Conservation (phyloP, 306 rosid genomes). For the Senna siamea region DNA sequence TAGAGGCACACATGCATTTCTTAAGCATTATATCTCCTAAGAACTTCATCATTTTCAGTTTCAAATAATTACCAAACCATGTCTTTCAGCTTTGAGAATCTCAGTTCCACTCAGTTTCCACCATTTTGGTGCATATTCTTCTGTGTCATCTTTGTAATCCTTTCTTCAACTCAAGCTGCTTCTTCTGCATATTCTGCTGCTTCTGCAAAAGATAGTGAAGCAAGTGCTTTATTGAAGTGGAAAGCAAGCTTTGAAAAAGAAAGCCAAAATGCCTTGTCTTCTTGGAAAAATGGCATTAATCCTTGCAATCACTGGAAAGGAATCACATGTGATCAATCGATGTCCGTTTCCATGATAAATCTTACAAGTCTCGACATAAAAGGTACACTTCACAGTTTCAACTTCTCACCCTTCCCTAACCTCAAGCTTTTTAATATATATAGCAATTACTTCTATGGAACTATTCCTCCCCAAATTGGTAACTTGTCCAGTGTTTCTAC, state of each 20-base stretch:
- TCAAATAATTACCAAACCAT: no score
- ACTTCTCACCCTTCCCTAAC: background rate
- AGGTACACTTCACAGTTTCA: background rate
- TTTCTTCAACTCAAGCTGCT: no score
- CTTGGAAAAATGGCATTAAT: background rate
- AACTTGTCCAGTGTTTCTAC: background rate
- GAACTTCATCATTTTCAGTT: no score
- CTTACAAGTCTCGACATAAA: background rate
- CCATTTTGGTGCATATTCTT: no score
- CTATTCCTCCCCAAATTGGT: background rate
- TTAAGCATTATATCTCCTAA: no score
- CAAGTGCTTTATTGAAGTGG: conserved; percentile 23
- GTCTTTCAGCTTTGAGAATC: no score
- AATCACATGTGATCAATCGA: background rate
- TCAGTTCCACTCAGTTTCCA: no score
- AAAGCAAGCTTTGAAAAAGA: conserved; percentile 21
- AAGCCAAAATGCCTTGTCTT: background rate
- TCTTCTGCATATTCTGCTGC: no score
- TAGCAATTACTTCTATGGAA: background rate
- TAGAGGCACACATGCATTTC: no score
- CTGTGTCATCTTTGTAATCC: no score
- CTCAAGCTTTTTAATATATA: background rate
- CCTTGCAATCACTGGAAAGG: background rate
- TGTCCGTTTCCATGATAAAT: background rate
- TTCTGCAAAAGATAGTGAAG: no score